Evolutionary conservation across 208 protist species (phyloP).

Genomic region (Crithidia acanthocephali): DNA sequence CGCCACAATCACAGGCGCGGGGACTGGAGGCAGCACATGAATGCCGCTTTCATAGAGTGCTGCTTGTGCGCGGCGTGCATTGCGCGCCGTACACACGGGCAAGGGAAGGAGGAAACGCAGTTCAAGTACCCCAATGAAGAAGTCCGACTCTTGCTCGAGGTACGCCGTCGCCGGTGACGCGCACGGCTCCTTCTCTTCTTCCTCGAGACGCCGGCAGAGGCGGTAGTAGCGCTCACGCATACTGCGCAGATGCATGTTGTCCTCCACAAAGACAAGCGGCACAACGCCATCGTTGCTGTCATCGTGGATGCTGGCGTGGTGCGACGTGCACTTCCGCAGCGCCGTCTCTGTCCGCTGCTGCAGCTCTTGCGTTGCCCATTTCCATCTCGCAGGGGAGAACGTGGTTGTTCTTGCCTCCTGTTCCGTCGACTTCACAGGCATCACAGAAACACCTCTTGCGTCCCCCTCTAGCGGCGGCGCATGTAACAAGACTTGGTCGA

Average conservation of each 20-base stretch:
- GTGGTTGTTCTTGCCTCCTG: no score
- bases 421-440: not conserved
- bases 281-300: not conserved
- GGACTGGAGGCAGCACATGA: constrained; percentile 28
- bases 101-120: constrained; percentile 50
- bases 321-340: constrained; percentile 14
- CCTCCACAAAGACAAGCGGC: constrained; percentile 73
- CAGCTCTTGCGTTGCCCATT: constrained; percentile 7
- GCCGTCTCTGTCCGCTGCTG: constrained; percentile 10
- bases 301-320: not conserved
- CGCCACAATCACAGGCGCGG: constrained; percentile 49
- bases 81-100: constrained; percentile 52
- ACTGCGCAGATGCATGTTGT: constrained; percentile 79
- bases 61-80: constrained; percentile 17
- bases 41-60: not conserved
- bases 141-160: not conserved
- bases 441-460: not conserved
- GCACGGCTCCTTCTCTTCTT: not conserved
- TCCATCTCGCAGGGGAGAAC: constrained; percentile 8
- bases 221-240: constrained; percentile 80
- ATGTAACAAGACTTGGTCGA: constrained; percentile 21
- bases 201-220: constrained; percentile 41
- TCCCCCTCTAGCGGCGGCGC: not conserved
- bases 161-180: no score
- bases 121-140: constrained; percentile 48